phyloP scores from a whole-genome alignment of 2,329 filamentous ascomycete species.

The Periconia sp. region DNA sequence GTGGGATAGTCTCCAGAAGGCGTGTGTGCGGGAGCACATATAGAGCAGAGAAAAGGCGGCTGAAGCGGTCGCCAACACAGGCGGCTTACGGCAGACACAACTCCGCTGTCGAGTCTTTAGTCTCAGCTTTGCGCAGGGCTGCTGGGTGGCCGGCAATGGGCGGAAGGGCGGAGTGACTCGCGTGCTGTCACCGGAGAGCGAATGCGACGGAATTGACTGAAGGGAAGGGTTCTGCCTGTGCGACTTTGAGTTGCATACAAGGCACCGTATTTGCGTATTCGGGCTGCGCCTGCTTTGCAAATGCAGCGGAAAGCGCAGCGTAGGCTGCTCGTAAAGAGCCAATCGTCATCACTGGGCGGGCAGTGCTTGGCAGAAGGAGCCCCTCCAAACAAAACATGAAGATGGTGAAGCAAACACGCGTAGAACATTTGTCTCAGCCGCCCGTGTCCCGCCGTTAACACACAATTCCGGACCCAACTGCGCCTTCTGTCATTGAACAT shows the following conservation, averaged over 20 bases:
- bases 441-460: too few relatives aligned
- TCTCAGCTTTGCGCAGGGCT: neutral
- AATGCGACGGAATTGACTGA: neutral
- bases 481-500: too few relatives aligned
- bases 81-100: constrained; percentile 16
- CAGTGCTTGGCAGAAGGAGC: neutral
- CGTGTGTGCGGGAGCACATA: constrained; percentile 33
- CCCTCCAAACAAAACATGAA: neutral
- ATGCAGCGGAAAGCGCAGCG: too few relatives aligned
- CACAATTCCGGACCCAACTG: neutral
- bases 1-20: constrained; percentile 19
- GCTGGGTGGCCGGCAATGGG: constrained; percentile 5
- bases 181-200: neutral
- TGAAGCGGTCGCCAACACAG: constrained; percentile 10
- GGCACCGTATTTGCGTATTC: neutral
- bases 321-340: too few relatives aligned
- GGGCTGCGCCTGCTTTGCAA: too few relatives aligned
- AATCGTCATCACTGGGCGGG: neutral
- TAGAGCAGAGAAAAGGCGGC: constrained; percentile 17
- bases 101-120: neutral
- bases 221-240: too few relatives aligned
- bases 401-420: neutral
- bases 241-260: neutral
- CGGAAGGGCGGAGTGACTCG: constrained; percentile 3
- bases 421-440: neutral